Percentiles rank a stretch among this genome's conserved stretches.
Conservation (phyloP, 768 basidiomycete genomes). For the Lactifluus piperatus region DNA sequence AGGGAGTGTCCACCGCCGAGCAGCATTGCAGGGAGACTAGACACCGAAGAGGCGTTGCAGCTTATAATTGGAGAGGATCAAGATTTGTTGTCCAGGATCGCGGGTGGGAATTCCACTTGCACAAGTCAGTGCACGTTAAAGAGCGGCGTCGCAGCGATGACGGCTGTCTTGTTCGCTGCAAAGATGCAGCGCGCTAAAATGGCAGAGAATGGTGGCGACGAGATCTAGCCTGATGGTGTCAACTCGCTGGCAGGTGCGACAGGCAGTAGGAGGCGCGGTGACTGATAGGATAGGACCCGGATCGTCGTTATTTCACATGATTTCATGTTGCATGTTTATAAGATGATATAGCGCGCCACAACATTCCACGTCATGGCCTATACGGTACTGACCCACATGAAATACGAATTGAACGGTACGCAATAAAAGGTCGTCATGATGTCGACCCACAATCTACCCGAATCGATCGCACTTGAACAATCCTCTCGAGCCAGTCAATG, state of each 20-base stretch:
- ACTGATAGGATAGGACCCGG: too few species aligned
- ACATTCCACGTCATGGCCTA: too few species aligned
- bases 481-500: neutral
- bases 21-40: constrained; percentile 79
- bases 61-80: constrained; percentile 67
- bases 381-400: too few species aligned
- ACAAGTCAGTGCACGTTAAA: neutral
- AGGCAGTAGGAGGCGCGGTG: too few species aligned
- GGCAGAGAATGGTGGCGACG: neutral
- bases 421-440: neutral
- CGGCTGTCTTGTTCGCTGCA: neutral
- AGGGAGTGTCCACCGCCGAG: constrained; percentile 83
- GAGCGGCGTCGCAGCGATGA: neutral
- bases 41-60: constrained; percentile 67
- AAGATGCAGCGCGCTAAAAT: neutral
- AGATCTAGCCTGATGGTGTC: neutral
- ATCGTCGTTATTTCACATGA: too few species aligned
- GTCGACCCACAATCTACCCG: neutral
- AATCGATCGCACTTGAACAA: neutral
- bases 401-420: too few species aligned
- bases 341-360: too few species aligned
- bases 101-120: neutral
- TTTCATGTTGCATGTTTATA: too few species aligned
- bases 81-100: neutral
- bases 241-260: too few species aligned